phyloP scores from a whole-genome alignment of 2,329 filamentous ascomycete species.

The Aspergillus sp. region DNA sequence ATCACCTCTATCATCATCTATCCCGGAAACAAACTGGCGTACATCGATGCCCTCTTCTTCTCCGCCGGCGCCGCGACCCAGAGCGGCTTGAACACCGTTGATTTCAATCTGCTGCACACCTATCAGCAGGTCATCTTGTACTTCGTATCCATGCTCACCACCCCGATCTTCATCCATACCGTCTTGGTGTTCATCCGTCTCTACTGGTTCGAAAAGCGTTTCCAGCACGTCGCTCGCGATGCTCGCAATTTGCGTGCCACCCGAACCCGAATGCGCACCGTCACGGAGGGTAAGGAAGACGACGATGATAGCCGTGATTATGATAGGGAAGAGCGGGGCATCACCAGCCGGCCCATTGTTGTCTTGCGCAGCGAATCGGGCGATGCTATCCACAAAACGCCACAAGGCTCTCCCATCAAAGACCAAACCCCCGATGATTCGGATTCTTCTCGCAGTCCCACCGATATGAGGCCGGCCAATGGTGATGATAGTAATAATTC shows the following conservation, averaged over 20 bases:
- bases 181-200: conserved; percentile 86
- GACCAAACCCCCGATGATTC: conserved; percentile 16
- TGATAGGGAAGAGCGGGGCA: conserved; percentile 30
- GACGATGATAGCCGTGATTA: conserved; percentile 35
- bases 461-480: background rate
- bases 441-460: conserved; percentile 11
- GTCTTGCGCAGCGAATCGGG: conserved; percentile 30
- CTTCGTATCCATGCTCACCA: conserved; percentile 64
- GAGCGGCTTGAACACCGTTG: conserved; percentile 76
- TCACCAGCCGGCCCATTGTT: conserved; percentile 32
- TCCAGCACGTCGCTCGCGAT: conserved; percentile 74
- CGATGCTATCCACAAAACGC: conserved; percentile 16
- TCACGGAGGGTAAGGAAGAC: conserved; percentile 39
- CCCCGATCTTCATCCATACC: conserved; percentile 76
- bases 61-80: conserved; percentile 82
- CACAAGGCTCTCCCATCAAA: conserved; percentile 12
- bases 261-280: conserved; percentile 53
- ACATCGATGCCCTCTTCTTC: conserved; percentile 86
- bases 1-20: conserved; percentile 73
- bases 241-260: conserved; percentile 59
- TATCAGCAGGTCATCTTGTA: conserved; percentile 71
- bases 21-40: conserved; percentile 56
- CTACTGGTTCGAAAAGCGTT: conserved; percentile 97
- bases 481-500: conserved; percentile 15
- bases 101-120: conserved; percentile 60